Percentiles rank a stretch among this genome's conserved stretches.
phyloP scores from a whole-genome alignment of 148 eudicot species.

The Polygonum maritimum region DNA sequence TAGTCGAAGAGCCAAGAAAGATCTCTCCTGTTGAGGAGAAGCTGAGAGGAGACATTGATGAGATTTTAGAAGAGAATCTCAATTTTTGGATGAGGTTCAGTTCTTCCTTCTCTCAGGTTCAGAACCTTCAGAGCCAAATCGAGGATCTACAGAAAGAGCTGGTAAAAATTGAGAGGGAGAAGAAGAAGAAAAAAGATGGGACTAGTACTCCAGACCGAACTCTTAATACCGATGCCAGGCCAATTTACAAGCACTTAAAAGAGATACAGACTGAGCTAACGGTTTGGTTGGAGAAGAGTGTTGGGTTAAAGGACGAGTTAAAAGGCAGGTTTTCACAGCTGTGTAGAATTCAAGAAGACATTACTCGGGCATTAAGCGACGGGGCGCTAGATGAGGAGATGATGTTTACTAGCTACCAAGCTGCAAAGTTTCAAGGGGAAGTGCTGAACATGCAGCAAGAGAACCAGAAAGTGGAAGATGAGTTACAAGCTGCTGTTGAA shows the following conservation, averaged over 20 bases:
- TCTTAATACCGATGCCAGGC: slow-evolving; percentile 44
- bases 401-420: slow-evolving; percentile 72
- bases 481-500: slow-evolving; percentile 67
- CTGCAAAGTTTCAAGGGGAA: slow-evolving; percentile 90
- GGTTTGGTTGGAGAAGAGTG: slow-evolving; percentile 70
- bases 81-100: slow-evolving; percentile 91
- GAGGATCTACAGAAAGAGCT: slow-evolving; percentile 55
- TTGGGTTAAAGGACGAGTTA: slow-evolving; percentile 53
- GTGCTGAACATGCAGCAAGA: slow-evolving; percentile 90
- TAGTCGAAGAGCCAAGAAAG: slow-evolving; percentile 18
- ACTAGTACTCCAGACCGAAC: slow-evolving; percentile 22
- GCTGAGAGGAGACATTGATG: slow-evolving; percentile 60
- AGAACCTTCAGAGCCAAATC: slow-evolving; percentile 58
- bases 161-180: slow-evolving; percentile 29
- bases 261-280: slow-evolving; percentile 65
- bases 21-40: slow-evolving; percentile 61
- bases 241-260: slow-evolving; percentile 65
- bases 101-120: slow-evolving; percentile 62
- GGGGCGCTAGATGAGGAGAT: slow-evolving; percentile 64
- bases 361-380: slow-evolving; percentile 48
- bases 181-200: slow-evolving; percentile 27
- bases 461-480: slow-evolving; percentile 72
- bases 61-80: slow-evolving; percentile 68
- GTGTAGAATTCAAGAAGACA: slow-evolving; percentile 60
- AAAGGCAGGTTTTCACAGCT: slow-evolving; percentile 49